phyloP scores from a whole-genome alignment of 2,329 filamentous ascomycete genomes.

The Trichoderma asperellum region DNA sequence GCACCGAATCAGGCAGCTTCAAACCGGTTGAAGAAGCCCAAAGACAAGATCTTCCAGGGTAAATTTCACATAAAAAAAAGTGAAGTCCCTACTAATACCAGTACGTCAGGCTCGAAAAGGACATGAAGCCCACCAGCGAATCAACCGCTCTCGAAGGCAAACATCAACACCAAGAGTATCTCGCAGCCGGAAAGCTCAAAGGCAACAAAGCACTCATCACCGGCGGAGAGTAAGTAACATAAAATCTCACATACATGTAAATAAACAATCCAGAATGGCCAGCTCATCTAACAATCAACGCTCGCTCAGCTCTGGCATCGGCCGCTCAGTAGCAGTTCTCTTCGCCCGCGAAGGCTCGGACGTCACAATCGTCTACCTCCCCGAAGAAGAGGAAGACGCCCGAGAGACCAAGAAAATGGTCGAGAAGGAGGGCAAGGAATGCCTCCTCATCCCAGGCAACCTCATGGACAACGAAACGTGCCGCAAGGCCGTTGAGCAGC shows the following conservation, averaged over 20 bases:
- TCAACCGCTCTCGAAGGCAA: constrained; percentile 48
- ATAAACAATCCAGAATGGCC: neutral
- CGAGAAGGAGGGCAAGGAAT: constrained; percentile 67
- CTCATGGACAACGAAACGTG: constrained; percentile 69
- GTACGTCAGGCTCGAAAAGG: constrained; percentile 40
- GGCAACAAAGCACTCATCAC: constrained; percentile 80
- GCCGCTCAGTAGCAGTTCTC: constrained; percentile 73
- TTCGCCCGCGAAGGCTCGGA: constrained; percentile 83
- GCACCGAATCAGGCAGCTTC: constrained; percentile 17
- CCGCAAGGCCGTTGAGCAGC: constrained; percentile 68
- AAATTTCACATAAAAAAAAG: neutral
- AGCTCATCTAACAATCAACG: neutral
- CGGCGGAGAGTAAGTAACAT: constrained; percentile 65
- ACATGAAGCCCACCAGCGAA: constrained; percentile 47
- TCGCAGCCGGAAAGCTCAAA: constrained; percentile 73
- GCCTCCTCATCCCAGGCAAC: constrained; percentile 66
- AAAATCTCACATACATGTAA: neutral
- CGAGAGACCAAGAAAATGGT: constrained; percentile 73
- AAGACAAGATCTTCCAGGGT: constrained; percentile 46
- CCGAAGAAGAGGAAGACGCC: constrained; percentile 76
- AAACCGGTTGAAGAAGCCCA: constrained; percentile 41
- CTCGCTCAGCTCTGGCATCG: constrained; percentile 61
- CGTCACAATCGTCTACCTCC: constrained; percentile 72
- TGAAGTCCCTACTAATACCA: neutral
- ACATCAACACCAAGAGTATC: constrained; percentile 57